Base-by-base conservation (phyloP, 331 rosid species). In the Acacia pycnantha region DNA sequence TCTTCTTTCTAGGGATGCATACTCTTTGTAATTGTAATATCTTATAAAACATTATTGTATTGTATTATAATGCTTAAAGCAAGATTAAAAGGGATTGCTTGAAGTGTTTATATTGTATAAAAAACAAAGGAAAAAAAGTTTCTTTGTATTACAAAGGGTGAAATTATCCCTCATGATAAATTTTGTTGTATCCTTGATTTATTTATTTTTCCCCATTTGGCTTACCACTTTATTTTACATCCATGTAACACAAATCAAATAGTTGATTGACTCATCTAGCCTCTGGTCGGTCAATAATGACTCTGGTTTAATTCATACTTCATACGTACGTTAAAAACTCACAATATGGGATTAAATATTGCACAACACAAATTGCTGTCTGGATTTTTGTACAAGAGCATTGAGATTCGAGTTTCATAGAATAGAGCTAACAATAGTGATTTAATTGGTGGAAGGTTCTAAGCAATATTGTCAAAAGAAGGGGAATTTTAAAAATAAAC, bases 1-100 rank as follows among this genome's bases (percentile, higher is more conserved):
- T 26, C 70, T 47, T 75, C 70, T 47, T 75, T 84, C 80, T 56
- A 35, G 51, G 69, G 65, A 73, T 74, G 61, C 76, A 78, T 7
- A 6, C 46, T 67, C 48, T 64, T 70, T 29, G 65, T 44, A 11
- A 31, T 13, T 65, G 43, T 31, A 64, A 31, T 12, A 6, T 66
- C 75, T 66, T 29, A 64, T 46, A 62, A 53, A 68, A 64, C 48
- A 68, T 37, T 48, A 9, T 70, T 77, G 73, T 48, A 6, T 70
- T 77, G 73, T 88, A 83, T 43, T 51, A 68, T 54, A 67, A 10
- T 54, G 61, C 76, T 40, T 46, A 51, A 73, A 75, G 77, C 81
- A 71, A 71, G 65, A 85, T 22, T 43, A 11, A 80, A 83, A 75
- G 77, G 72, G 29, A 54, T 86, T 83, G 83, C 70, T 76, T 80